Evolutionary conservation across 2,329 filamentous ascomycete species (phyloP).

Genomic region (Ilyonectria mors-panacis): DNA sequence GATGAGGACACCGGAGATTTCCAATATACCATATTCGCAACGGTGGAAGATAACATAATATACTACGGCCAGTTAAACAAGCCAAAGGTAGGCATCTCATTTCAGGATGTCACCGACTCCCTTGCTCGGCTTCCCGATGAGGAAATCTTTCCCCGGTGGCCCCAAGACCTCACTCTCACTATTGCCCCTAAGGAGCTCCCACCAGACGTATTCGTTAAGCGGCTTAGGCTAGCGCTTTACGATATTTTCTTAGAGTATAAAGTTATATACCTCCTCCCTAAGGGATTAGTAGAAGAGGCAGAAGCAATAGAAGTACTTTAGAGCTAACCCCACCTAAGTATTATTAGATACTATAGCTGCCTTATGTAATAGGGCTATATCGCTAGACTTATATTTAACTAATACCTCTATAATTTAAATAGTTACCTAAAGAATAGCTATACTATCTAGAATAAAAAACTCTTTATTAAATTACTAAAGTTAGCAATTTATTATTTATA

Average conservation of each 20-base stretch:
- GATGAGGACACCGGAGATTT: slow-evolving; percentile 33
- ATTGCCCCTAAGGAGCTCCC: slow-evolving; percentile 20
- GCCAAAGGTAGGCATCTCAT: slow-evolving; percentile 28
- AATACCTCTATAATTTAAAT: slow-evolving; percentile 31
- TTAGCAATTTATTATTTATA: slow-evolving; percentile 33
- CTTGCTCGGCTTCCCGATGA: slow-evolving; percentile 19
- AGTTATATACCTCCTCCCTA: slow-evolving; percentile 25
- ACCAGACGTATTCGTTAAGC: slow-evolving; percentile 28
- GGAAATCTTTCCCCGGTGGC: slow-evolving; percentile 31
- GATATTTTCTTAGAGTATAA: slow-evolving; percentile 30
- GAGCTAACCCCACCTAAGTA: slow-evolving; percentile 46
- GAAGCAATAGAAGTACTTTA: slow-evolving; percentile 35
- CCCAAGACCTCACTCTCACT: slow-evolving; percentile 22
- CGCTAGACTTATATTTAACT: slow-evolving; percentile 46
- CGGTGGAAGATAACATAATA: slow-evolving; percentile 41
- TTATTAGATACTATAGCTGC: slow-evolving; percentile 48
- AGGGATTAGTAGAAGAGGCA: slow-evolving; percentile 38
- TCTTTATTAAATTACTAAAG: slow-evolving; percentile 25
- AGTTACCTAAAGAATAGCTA: slow-evolving; percentile 31
- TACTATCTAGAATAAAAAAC: slow-evolving; percentile 14
- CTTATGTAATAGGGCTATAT: no score
- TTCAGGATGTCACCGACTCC: slow-evolving; percentile 25
- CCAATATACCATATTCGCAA: slow-evolving; percentile 43
- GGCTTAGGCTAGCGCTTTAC: slow-evolving; percentile 31
- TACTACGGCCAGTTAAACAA: slow-evolving; percentile 33